phyloP scores from a whole-genome alignment of 2,329 filamentous ascomycete genomes.

The Aspergillus candidus region DNA sequence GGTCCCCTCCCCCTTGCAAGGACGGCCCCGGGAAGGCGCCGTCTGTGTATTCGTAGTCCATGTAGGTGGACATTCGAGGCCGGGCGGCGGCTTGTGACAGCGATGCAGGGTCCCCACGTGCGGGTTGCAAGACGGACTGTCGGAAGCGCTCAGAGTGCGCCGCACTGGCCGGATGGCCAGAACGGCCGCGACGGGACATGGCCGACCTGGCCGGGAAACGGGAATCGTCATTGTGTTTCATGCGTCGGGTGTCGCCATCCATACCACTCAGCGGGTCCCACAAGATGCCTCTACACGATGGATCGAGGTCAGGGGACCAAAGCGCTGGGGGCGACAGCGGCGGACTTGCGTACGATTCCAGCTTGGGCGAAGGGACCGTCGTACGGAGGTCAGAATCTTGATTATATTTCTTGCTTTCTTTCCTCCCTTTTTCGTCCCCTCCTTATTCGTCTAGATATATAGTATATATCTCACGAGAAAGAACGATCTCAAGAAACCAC shows the following conservation, averaged over 20 bases:
- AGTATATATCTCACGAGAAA: not conserved
- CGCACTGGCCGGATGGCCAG: slow-evolving; percentile 46
- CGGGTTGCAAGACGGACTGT: slow-evolving; percentile 23
- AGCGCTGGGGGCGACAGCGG: slow-evolving; percentile 61
- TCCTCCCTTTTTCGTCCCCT: slow-evolving; percentile 1
- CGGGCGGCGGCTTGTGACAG: slow-evolving; percentile 32
- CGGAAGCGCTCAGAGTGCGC: slow-evolving; percentile 30
- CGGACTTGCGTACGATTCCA: slow-evolving; percentile 59
- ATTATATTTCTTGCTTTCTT: not conserved
- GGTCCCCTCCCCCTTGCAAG: slow-evolving; percentile 41
- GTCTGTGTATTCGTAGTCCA: slow-evolving; percentile 52
- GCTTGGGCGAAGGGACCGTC: slow-evolving; percentile 44
- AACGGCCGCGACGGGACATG: slow-evolving; percentile 47
- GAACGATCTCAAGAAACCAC: too few species aligned
- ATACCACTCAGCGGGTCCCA: slow-evolving; percentile 58
- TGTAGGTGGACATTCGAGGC: slow-evolving; percentile 33
- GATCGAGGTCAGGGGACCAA: slow-evolving; percentile 51
- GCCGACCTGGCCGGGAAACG: slow-evolving; percentile 48
- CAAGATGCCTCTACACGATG: slow-evolving; percentile 51
- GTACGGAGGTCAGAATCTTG: not conserved
- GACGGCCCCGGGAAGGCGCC: slow-evolving; percentile 46
- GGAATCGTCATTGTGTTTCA: slow-evolving; percentile 69
- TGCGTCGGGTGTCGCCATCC: slow-evolving; percentile 68
- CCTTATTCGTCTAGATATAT: not conserved
- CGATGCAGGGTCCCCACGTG: slow-evolving; percentile 32